Evolutionary conservation across 2,329 filamentous ascomycete genomes (phyloP).

Genomic region (Escovopsis sp.): DNA sequence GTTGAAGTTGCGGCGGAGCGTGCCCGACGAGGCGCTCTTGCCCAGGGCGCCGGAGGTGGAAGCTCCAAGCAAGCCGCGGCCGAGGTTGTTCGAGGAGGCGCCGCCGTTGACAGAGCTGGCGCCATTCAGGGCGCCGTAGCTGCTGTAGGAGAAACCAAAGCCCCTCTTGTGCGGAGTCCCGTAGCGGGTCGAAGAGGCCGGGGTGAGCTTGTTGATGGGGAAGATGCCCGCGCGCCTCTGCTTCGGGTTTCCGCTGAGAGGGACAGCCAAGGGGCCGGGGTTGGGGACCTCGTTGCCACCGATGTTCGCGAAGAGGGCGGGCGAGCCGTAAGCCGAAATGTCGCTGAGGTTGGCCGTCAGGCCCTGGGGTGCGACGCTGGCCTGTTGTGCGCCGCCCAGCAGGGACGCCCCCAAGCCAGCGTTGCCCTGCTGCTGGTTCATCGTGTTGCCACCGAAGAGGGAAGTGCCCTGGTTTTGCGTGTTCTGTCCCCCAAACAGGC

Average conservation of each 20-base stretch:
- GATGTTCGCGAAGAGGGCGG: constrained; percentile 69
- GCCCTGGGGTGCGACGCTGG: constrained; percentile 39
- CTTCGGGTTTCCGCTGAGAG: constrained; percentile 60
- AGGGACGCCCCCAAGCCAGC: constrained; percentile 35
- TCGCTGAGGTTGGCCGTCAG: constrained; percentile 70
- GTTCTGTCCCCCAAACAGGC: constrained; percentile 38
- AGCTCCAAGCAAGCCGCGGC: constrained; percentile 49
- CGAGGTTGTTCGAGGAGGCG: constrained; percentile 53
- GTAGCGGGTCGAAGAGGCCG: constrained; percentile 62
- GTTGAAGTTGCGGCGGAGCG: constrained; percentile 65
- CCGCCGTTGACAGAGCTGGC: constrained; percentile 47
- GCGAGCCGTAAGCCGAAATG: constrained; percentile 77
- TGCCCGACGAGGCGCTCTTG: constrained; percentile 83
- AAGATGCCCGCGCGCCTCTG: constrained; percentile 65
- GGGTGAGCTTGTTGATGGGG: constrained; percentile 77
- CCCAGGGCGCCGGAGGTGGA: constrained; percentile 56
- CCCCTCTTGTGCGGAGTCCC: constrained; percentile 74
- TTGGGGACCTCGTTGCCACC: constrained; percentile 46
- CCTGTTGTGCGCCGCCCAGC: constrained; percentile 38
- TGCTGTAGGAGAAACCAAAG: constrained; percentile 87
- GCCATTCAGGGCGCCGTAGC: constrained; percentile 65
- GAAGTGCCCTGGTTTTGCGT: constrained; percentile 28
- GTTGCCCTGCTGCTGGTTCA: constrained; percentile 34
- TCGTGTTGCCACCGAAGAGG: constrained; percentile 30
- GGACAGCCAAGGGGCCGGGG: constrained; percentile 82